Conservation (phyloP, 352 stramenopile genomes). For the Phytophthora idaei region DNA sequence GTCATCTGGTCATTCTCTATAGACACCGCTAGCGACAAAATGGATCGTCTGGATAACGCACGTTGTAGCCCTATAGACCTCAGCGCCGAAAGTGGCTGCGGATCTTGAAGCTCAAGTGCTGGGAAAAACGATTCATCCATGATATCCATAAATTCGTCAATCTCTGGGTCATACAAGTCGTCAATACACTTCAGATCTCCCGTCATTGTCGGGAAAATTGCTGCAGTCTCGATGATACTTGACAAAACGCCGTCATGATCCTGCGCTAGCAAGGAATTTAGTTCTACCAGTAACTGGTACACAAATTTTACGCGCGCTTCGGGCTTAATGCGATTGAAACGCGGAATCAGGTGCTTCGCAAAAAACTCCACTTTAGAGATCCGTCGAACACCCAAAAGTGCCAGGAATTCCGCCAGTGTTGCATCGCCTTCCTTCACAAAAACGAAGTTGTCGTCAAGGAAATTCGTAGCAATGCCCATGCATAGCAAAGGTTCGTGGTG, state of each 20-base stretch:
- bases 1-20: conserved; percentile 60
- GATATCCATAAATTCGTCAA: conserved; percentile 69
- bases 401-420: conserved; percentile 34
- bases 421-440: conserved; percentile 51
- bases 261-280: conserved; percentile 43
- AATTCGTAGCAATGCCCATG: conserved; percentile 46
- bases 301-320: conserved; percentile 46
- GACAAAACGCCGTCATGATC: conserved; percentile 49
- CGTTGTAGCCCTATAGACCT: conserved; percentile 72
- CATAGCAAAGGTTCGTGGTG: conserved; percentile 38
- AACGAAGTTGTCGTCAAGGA: conserved; percentile 60
- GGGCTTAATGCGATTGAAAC: conserved; percentile 41
- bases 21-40: conserved; percentile 65
- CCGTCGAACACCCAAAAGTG: conserved; percentile 36
- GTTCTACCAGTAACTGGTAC: conserved; percentile 51
- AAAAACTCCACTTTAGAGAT: conserved; percentile 64
- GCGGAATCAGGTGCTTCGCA: conserved; percentile 52
- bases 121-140: conserved; percentile 79
- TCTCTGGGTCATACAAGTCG: conserved; percentile 76
- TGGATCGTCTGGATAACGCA: conserved; percentile 61
- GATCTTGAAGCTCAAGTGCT: conserved; percentile 59
- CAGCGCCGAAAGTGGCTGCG: conserved; percentile 55
- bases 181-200: conserved; percentile 62
- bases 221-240: conserved; percentile 47
- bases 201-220: conserved; percentile 65